Conservation (phyloP, 2,329 filamentous ascomycete genomes). For the Fusarium redolens region DNA sequence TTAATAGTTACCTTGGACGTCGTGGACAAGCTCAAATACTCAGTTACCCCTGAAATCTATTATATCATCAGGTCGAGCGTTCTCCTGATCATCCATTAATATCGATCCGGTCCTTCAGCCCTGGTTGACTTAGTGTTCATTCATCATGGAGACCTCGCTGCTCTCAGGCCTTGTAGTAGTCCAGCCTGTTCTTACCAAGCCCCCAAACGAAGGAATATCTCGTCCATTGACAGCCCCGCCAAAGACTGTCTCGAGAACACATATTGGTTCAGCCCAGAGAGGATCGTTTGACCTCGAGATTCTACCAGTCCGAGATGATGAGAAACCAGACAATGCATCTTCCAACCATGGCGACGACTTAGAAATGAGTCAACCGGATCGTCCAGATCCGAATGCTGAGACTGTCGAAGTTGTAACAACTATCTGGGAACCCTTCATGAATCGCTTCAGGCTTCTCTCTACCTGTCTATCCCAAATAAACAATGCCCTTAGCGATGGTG, state of each 20-base stretch:
- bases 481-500: slow-evolving; percentile 79
- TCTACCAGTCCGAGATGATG: slow-evolving; percentile 22
- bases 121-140: background rate
- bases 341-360: slow-evolving; percentile 48
- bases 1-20: background rate
- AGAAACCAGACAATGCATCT: slow-evolving; percentile 16
- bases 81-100: background rate
- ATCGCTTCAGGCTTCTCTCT: slow-evolving; percentile 74
- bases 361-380: slow-evolving; percentile 66
- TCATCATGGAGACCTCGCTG: slow-evolving; percentile 50
- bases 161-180: slow-evolving; percentile 50
- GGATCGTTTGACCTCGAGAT: slow-evolving; percentile 48
- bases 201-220: slow-evolving; percentile 34
- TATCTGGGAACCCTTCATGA: slow-evolving; percentile 72
- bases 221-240: slow-evolving; percentile 47
- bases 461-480: slow-evolving; percentile 74
- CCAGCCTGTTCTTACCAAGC: slow-evolving; percentile 39
- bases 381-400: slow-evolving; percentile 52
- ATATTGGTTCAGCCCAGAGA: slow-evolving; percentile 52
- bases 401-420: slow-evolving; percentile 64
- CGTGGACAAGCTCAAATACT: background rate
- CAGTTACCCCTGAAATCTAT: background rate
- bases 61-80: too few relatives aligned
- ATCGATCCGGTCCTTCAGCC: background rate
- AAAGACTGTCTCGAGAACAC: slow-evolving; percentile 53